These are phyloP conservation scores for Adansonia madagascariensis DNA, from an alignment of 441 rosid genomes.

Conservation along the genomic window DNA sequence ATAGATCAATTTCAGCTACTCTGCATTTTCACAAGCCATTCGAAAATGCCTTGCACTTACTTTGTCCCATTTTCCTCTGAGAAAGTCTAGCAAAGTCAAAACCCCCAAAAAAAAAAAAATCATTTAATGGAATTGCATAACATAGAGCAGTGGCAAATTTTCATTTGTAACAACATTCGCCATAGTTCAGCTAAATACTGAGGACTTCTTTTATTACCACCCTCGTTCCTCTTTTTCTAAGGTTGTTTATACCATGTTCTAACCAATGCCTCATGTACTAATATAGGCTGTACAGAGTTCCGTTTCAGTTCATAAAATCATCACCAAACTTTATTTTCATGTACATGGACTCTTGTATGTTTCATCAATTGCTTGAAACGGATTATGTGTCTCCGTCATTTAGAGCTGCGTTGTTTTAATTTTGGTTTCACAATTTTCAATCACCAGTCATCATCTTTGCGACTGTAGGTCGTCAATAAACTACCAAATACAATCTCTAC, in stretches of 20 bases:
- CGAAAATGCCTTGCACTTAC: conserved; percentile 22
- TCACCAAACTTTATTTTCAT: not conserved
- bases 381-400: not conserved
- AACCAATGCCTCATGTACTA: not conserved
- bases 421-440: not conserved
- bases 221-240: not conserved
- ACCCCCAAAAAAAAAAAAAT: not conserved
- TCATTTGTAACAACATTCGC: not conserved
- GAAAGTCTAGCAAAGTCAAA: conserved; percentile 8
- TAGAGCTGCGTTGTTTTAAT: not conserved
- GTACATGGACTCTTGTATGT: not conserved
- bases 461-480: not conserved
- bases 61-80: conserved; percentile 1
- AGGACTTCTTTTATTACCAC: not conserved
- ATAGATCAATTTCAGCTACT: conserved; percentile 11
- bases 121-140: not conserved
- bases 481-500: not conserved
- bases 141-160: not conserved
- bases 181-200: not conserved
- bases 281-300: not conserved
- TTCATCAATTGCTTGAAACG: not conserved
- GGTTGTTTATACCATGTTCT: not conserved
- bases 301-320: not conserved
- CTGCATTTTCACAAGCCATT: conserved; percentile 4
- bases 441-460: not conserved